Evolutionary conservation across 2,329 filamentous ascomycete genomes (phyloP), one percentile per base, ranked within the genome.

Genomic region (Colletotrichum lupini): DNA sequence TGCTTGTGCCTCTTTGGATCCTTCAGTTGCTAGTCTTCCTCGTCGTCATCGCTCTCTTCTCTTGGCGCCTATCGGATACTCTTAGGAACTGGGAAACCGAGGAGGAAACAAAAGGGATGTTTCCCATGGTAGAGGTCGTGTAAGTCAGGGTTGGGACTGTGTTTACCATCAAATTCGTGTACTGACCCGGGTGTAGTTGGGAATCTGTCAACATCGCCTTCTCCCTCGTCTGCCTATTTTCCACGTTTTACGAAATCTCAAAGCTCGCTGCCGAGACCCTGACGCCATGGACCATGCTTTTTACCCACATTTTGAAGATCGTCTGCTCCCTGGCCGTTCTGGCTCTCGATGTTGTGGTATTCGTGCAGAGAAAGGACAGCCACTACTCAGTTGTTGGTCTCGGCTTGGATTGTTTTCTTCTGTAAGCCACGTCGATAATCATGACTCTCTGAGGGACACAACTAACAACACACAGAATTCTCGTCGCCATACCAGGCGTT

Each of bases 271-370:
- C 84, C 35, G 87, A 90, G 78, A 83, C 85, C 1, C 78, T 91
- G 67, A 90, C 89, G 12, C 88, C 89, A 2, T 86, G 88, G 79
- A 85, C 85, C 5, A 85, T 91, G 82, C 79, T 90, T 4, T 85
- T 87, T 74, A 85, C 85, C 22, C 86, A 89, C 72, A 79, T 86
- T 69, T 75, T 90, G 76, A 90, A 89, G 76, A 74, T 87, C 56
- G 82, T 84, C 0, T 84, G 87, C 24, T 83, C 87, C 0, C 75
- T 81, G 7, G 84, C 83, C 46, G 86, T 87, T 30, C 80, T 90
- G 28, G 85, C 81, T 1, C 81, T 91, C 30, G 88, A 90, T 71
- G 79, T 89, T 30, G 83, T 88, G 46, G 83, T 89, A n/a, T 88
- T 88, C 73, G 79, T 85, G 5, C 78, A 84, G 66, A 80, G 82